Evolutionary conservation across 2,329 filamentous ascomycete species (phyloP).

Genomic region (Uncinocarpus reesii): DNA sequence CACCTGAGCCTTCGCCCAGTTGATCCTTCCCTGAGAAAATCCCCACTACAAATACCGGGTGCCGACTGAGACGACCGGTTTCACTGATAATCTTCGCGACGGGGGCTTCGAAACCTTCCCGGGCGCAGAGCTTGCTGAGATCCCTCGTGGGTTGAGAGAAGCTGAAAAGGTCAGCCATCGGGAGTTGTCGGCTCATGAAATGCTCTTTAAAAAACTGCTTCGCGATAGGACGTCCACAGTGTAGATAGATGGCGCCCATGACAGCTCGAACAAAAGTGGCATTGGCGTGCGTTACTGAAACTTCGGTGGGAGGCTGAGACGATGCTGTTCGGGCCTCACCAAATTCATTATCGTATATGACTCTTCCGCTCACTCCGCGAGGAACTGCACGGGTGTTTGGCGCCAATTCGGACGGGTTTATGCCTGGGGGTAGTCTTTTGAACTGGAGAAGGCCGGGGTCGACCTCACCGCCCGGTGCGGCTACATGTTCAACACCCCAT

Average conservation of each 20-base stretch:
- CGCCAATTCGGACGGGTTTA: slow-evolving; percentile 30
- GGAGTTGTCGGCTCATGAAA: slow-evolving; percentile 67
- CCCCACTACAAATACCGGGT: slow-evolving; percentile 86
- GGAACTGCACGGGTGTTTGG: slow-evolving; percentile 37
- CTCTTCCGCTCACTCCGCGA: slow-evolving; percentile 62
- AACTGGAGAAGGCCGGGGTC: slow-evolving; percentile 87
- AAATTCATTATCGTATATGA: slow-evolving; percentile 76
- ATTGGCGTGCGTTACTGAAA: slow-evolving; percentile 50
- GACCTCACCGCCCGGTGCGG: slow-evolving; percentile 77
- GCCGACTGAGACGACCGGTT: slow-evolving; percentile 73
- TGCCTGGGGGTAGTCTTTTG: slow-evolving; percentile 40
- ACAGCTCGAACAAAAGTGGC: slow-evolving; percentile 73
- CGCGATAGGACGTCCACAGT: slow-evolving; percentile 66
- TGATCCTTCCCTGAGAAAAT: slow-evolving; percentile 87
- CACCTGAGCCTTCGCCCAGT: slow-evolving; percentile 78
- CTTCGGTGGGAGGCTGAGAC: slow-evolving; percentile 22
- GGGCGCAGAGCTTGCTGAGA: slow-evolving; percentile 67
- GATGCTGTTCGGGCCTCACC: slow-evolving; percentile 56
- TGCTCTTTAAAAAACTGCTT: slow-evolving; percentile 77
- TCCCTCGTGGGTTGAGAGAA: slow-evolving; percentile 80
- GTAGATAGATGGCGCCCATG: slow-evolving; percentile 73
- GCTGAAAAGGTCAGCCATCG: slow-evolving; percentile 66
- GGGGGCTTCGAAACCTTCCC: slow-evolving; percentile 81
- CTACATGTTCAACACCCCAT: slow-evolving; percentile 89
- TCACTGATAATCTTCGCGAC: slow-evolving; percentile 81